Evolutionary conservation across 2,329 filamentous ascomycete genomes (phyloP), one percentile per base, ranked within the genome.

Genomic region (Aspergillus viridinutans): DNA sequence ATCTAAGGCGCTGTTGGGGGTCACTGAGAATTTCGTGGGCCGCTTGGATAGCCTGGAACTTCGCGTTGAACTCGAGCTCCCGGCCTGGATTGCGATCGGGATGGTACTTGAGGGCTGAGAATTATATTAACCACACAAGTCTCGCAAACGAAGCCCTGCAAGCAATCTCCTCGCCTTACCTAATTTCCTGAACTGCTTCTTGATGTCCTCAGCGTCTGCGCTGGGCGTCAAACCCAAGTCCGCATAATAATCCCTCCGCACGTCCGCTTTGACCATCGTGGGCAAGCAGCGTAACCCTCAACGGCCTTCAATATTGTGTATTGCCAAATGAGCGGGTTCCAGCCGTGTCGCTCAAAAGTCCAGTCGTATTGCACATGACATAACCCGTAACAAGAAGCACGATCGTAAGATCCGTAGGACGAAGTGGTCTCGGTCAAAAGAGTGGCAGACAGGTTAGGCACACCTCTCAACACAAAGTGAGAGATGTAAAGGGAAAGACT

Each of bases 71-170:
- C 68, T 93, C 90, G 56, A 84, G 76, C 74, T 96, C 91, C 68
- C 84, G 85, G 52, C 92, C 92, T 10, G 88, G 90, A 69, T 96
- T 96, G 58, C 92, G 88, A 72, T 96, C 92, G 7, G 92, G 92
- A 69, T 96, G 92, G 68, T 89, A 95, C 72, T 90, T 89, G 49
- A 95, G 80, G 50, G 91, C 91, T 91, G 56, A 45, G 14, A 38
- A 29, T 35, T 32, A 38, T 9, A 49, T 69, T 43, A 66, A 57
- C 51, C 28, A 35, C 4, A 7, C 0, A 14, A 35, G 9, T 3
- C 17, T 43, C 38, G 40, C 47, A 29, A 25, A 26, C 20, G 23
- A 42, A 52, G 8, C 7, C 10, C 9, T 17, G 12, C 6, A 26
- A 21, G 17, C 47, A 28, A 25, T 4, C 40, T 14, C 40, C 29